A percentile compares a stretch with the other conserved stretches of the same genome.
Conservation (phyloP, 202 grass and related monocot species). For the Setaria italica region DNA sequence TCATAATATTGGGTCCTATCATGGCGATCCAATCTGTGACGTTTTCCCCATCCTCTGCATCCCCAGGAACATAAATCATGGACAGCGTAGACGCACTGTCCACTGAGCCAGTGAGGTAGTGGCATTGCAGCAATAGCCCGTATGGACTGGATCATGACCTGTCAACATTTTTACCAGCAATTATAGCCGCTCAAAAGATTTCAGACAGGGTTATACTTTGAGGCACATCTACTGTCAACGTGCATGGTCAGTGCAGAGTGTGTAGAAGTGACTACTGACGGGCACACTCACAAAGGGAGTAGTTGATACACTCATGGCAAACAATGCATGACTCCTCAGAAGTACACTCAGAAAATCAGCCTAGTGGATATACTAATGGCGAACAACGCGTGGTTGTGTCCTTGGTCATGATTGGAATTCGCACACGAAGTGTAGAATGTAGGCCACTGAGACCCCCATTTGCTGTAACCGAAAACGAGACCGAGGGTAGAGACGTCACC, state of each 20-base stretch:
- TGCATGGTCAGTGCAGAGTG: constrained; percentile 14
- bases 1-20: neutral
- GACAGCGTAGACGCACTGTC: neutral
- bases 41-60: neutral
- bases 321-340: constrained; percentile 27
- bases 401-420: constrained; percentile 31
- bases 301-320: constrained; percentile 34
- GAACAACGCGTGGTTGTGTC: constrained; percentile 22
- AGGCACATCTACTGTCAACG: neutral
- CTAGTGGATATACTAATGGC: constrained; percentile 43
- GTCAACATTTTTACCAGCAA: neutral
- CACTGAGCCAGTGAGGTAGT: neutral
- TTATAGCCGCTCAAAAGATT: neutral
- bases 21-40: neutral
- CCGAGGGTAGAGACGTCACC: neutral
- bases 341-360: neutral
- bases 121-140: neutral
- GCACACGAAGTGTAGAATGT: neutral
- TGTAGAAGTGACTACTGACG: constrained; percentile 40
- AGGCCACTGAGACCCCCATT: constrained; percentile 33
- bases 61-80: neutral
- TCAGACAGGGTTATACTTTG: constrained; percentile 4
- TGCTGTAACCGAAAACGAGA: neutral
- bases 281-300: neutral
- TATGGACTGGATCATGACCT: neutral